These are phyloP conservation scores for Chaetothyriales sp. DNA, from an alignment of 2,329 filamentous ascomycete species.

Conservation along the genomic window DNA sequence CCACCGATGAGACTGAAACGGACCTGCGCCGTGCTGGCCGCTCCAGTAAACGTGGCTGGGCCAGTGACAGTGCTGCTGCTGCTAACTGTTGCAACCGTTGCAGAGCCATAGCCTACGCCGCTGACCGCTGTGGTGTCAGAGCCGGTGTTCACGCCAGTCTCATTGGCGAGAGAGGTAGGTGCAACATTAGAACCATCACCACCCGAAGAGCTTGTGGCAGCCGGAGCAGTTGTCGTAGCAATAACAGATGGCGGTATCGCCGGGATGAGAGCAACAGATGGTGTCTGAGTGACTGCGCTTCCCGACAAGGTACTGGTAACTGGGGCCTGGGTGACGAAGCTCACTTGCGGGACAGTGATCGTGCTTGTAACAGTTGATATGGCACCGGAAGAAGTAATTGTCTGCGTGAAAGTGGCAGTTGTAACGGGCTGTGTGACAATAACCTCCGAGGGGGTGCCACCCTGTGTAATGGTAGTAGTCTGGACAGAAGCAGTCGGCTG, in stretches of 20 bases:
- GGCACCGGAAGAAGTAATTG: slow-evolving; percentile 9
- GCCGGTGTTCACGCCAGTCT: neutral
- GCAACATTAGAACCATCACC: neutral
- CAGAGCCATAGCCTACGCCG: neutral
- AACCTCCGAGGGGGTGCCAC: neutral
- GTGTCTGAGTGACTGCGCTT: neutral
- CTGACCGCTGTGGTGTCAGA: neutral
- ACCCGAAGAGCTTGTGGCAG: slow-evolving; percentile 1
- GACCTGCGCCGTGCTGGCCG: slow-evolving; percentile 18
- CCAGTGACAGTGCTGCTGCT: slow-evolving; percentile 14
- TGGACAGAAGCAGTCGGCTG: slow-evolving; percentile 32
- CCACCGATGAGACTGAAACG: slow-evolving; percentile 14
- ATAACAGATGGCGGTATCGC: slow-evolving; percentile 1
- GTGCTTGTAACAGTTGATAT: slow-evolving; percentile 19
- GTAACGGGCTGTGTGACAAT: slow-evolving; percentile 20
- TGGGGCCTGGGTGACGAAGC: slow-evolving; percentile 23
- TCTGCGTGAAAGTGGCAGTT: slow-evolving; percentile 26
- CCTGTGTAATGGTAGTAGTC: slow-evolving; percentile 26
- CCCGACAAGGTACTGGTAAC: slow-evolving; percentile 12
- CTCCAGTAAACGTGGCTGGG: slow-evolving; percentile 24
- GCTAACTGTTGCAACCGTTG: no score
- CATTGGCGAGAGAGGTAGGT: neutral
- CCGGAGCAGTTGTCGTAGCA: neutral
- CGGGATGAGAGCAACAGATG: slow-evolving; percentile 10
- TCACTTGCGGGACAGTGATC: slow-evolving; percentile 32